phyloP scores from a whole-genome alignment of 441 rosid genomes.

The Macaranga tanarius region DNA sequence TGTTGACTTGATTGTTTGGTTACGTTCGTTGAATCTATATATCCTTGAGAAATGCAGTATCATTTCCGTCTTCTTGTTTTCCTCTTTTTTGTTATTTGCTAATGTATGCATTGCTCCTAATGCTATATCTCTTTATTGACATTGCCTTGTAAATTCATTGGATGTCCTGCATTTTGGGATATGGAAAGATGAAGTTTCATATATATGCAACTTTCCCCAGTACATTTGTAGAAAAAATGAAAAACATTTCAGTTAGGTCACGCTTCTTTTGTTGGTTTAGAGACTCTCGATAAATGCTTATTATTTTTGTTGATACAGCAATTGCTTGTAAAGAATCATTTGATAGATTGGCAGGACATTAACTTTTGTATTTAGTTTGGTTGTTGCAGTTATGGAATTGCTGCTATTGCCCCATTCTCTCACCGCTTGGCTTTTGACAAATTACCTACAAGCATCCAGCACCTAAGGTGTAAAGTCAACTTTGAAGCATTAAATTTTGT shows the following conservation, averaged over 20 bases:
- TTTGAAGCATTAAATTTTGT: conserved; percentile 85
- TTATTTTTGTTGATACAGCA: not conserved
- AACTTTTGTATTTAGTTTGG: conserved; percentile 5
- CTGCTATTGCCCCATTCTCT: conserved; percentile 93
- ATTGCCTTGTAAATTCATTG: not conserved
- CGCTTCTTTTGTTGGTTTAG: not conserved
- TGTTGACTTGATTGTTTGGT: not conserved
- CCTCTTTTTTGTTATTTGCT: not conserved
- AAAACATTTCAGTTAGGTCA: not conserved
- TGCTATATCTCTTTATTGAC: not conserved
- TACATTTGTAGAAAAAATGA: not conserved
- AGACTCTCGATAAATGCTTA: not conserved
- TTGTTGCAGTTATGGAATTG: conserved; percentile 73
- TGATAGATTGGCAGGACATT: not conserved
- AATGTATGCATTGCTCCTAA: not conserved
- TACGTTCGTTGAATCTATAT: not conserved
- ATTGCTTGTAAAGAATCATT: not conserved
- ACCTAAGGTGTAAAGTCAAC: conserved; percentile 91
- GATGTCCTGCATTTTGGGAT: not conserved
- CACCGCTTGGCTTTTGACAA: conserved; percentile 91
- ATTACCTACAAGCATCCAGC: conserved; percentile 68
- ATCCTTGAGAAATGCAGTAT: not conserved
- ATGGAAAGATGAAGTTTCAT: not conserved
- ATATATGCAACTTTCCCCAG: not conserved
- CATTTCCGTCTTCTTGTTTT: not conserved